These are phyloP conservation scores for Hypoxylon sp. DNA, from an alignment of 2,329 filamentous ascomycete species.

Conservation along the genomic window DNA sequence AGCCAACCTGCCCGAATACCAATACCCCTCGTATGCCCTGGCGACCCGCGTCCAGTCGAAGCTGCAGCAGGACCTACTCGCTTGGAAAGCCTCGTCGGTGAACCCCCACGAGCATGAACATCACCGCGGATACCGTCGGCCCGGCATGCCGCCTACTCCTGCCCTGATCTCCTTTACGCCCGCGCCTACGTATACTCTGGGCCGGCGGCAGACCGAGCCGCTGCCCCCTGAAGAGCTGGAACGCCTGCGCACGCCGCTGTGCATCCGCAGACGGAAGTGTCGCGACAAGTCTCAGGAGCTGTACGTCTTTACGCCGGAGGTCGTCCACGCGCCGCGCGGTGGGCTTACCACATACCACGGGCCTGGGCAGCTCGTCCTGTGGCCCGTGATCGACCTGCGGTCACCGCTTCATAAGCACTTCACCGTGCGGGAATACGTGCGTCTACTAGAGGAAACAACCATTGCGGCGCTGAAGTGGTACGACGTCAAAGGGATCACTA, in stretches of 20 bases:
- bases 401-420: constrained; percentile 69
- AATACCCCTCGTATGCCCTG: constrained; percentile 56
- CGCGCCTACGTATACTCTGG: constrained; percentile 88
- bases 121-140: neutral
- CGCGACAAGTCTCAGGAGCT: neutral
- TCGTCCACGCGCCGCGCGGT: constrained; percentile 82
- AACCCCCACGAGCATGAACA: neutral
- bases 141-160: constrained; percentile 60
- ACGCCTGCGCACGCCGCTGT: constrained; percentile 61
- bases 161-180: constrained; percentile 87
- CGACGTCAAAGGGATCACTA: constrained; percentile 74
- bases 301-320: constrained; percentile 66
- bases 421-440: constrained; percentile 82
- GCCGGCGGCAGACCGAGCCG: constrained; percentile 77
- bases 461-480: constrained; percentile 71
- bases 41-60: constrained; percentile 58
- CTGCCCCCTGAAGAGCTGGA: constrained; percentile 63
- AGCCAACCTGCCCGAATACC: constrained; percentile 45
- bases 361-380: constrained; percentile 92
- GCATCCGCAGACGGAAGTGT: constrained; percentile 43
- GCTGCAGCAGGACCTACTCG: constrained; percentile 66
- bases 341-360: constrained; percentile 96
- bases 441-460: constrained; percentile 82
- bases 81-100: constrained; percentile 64
- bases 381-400: constrained; percentile 88